phyloP scores from a whole-genome alignment of 306 rosid species.

The Inga leiocalycina region DNA sequence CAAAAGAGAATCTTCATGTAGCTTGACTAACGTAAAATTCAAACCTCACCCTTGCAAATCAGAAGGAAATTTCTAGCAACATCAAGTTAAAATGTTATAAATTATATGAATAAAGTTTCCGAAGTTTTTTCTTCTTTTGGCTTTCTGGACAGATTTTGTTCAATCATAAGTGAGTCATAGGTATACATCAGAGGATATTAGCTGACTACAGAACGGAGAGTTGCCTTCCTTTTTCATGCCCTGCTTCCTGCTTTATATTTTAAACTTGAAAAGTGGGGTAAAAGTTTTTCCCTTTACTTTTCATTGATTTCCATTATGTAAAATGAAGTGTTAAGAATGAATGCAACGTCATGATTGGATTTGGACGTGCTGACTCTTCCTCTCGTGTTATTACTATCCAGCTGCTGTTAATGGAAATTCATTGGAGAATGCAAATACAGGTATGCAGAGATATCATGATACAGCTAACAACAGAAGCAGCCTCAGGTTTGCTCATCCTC shows the following conservation, averaged over 20 bases:
- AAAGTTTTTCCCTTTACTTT: neutral
- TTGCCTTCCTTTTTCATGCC: neutral
- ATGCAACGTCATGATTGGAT: conserved; percentile 12
- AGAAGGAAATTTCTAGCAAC: neutral
- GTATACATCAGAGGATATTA: neutral
- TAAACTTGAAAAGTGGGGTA: too few species aligned
- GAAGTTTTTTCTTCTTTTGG: neutral
- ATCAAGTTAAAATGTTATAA: neutral
- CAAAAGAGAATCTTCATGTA: neutral
- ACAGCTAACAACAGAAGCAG: conserved; percentile 53
- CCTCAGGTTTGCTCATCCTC: conserved; percentile 66
- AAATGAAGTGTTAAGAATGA: neutral
- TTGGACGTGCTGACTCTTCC: conserved; percentile 25
- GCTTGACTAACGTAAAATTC: neutral
- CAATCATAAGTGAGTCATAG: neutral
- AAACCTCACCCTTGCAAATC: neutral
- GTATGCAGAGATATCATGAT: conserved; percentile 79
- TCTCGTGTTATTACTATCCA: conserved; percentile 31
- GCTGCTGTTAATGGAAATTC: conserved; percentile 57
- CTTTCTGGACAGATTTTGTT: neutral
- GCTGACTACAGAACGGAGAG: neutral
- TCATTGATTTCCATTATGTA: neutral
- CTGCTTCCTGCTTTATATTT: neutral
- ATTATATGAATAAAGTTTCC: neutral
- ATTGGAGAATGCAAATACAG: conserved; percentile 58